Evolutionary conservation across 2,329 filamentous ascomycete genomes (phyloP).

Genomic region (Pseudocercospora crystallina): DNA sequence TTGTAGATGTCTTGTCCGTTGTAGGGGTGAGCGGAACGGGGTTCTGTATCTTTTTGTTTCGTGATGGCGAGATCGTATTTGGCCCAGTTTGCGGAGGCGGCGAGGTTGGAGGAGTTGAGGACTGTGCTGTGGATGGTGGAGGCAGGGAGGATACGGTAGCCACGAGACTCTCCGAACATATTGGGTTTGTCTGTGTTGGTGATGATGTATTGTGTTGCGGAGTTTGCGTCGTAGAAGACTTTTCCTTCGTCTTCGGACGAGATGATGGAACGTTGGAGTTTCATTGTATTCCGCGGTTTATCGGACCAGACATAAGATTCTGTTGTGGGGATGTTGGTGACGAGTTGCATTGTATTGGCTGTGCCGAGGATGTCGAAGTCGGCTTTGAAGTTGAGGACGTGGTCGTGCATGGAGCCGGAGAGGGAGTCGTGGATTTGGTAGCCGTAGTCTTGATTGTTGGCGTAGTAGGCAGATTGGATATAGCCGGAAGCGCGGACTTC

Average conservation of each 20-base stretch:
- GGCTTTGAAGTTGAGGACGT: slow-evolving; percentile 57
- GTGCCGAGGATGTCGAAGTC: slow-evolving; percentile 55
- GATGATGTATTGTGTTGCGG: slow-evolving; percentile 50
- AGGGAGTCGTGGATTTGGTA: slow-evolving; percentile 52
- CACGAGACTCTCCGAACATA: slow-evolving; percentile 52
- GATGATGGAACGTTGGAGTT: slow-evolving; percentile 46
- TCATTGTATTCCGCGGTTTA: slow-evolving; percentile 53
- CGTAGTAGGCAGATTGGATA: slow-evolving; percentile 51
- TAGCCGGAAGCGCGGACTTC: slow-evolving; percentile 55
- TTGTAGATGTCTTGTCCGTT: slow-evolving; percentile 40
- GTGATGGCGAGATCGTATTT: slow-evolving; percentile 44
- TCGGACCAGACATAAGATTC: slow-evolving; percentile 53
- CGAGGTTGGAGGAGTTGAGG: slow-evolving; percentile 26
- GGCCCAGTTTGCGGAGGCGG: slow-evolving; percentile 36
- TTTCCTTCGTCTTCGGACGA: slow-evolving; percentile 37
- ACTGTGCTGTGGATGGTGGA: slow-evolving; percentile 31
- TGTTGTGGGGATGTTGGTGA: slow-evolving; percentile 32
- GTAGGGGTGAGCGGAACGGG: slow-evolving; percentile 37
- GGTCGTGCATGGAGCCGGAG: slow-evolving; percentile 55
- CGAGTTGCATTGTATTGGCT: slow-evolving; percentile 44
- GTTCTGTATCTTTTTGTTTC: slow-evolving; percentile 49
- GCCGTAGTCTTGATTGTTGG: slow-evolving; percentile 50
- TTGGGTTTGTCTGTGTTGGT: slow-evolving; percentile 54
- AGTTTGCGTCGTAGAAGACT: slow-evolving; percentile 51
- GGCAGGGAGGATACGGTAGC: slow-evolving; percentile 50